Conservation (phyloP, 2,329 filamentous ascomycete species). For the Beauveria asiatica region DNA sequence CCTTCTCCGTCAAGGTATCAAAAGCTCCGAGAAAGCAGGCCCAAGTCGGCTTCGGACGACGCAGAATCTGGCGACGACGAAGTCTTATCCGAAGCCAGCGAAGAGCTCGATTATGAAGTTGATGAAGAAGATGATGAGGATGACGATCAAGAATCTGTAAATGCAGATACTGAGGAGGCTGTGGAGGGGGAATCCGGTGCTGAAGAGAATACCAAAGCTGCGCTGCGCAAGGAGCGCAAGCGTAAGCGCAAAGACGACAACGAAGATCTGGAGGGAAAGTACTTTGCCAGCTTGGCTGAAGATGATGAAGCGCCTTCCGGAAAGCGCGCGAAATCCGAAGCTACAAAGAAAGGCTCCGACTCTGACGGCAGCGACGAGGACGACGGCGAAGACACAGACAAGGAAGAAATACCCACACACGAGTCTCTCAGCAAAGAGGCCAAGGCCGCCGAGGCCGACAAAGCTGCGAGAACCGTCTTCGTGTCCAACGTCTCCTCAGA, state of each 20-base stretch:
- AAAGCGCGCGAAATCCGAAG: constrained; percentile 43
- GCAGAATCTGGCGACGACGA: constrained; percentile 23
- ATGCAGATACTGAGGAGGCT: constrained; percentile 19
- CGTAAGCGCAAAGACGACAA: constrained; percentile 60
- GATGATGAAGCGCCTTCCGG: constrained; percentile 47
- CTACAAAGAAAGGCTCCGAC: constrained; percentile 21
- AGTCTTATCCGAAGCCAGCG: constrained; percentile 20
- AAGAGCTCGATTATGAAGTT: constrained; percentile 20
- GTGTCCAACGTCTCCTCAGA: constrained; percentile 80
- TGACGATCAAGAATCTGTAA: constrained; percentile 14
- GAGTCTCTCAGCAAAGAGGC: constrained; percentile 47
- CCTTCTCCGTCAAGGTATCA: constrained; percentile 38
- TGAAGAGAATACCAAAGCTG: constrained; percentile 30
- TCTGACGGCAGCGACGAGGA: constrained; percentile 33
- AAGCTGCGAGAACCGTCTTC: constrained; percentile 84
- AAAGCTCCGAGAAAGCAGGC: constrained; percentile 27
- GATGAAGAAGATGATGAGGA: constrained; percentile 5
- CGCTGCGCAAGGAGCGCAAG: constrained; percentile 43
- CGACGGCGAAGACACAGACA: constrained; percentile 32
- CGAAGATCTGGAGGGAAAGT: constrained; percentile 62
- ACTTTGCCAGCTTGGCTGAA: constrained; percentile 56
- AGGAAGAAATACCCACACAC: constrained; percentile 41
- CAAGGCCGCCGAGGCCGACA: constrained; percentile 62
- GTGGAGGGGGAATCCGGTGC: constrained; percentile 31
- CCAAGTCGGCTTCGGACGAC: constrained; percentile 18